These are phyloP conservation scores for Nemania sp. DNA, from an alignment of 2,329 filamentous ascomycete species.

Conservation along the genomic window DNA sequence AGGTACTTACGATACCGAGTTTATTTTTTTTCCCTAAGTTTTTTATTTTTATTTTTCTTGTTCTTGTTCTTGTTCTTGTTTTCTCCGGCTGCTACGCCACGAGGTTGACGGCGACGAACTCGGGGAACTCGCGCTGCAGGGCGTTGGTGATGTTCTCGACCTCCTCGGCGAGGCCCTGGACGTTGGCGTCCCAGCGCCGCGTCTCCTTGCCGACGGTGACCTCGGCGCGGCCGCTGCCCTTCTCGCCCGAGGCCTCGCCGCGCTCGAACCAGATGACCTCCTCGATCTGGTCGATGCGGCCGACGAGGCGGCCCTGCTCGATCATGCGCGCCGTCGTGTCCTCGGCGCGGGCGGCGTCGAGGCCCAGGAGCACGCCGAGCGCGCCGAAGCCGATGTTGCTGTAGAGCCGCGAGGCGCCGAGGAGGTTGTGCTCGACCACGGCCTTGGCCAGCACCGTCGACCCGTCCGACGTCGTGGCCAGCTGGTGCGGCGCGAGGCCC, in stretches of 20 bases:
- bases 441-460: conserved; percentile 91
- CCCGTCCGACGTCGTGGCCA: conserved; percentile 87
- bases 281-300: conserved; percentile 93
- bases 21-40: not conserved
- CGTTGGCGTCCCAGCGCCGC: conserved; percentile 86
- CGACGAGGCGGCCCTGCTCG: conserved; percentile 85
- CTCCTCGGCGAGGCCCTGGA: conserved; percentile 84
- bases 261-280: conserved; percentile 84
- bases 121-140: conserved; percentile 79
- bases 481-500: conserved; percentile 82
- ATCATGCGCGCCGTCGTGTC: conserved; percentile 94
- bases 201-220: conserved; percentile 71
- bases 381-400: conserved; percentile 77
- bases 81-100: conserved; percentile 39
- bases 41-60: not conserved
- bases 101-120: conserved; percentile 61
- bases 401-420: conserved; percentile 81
- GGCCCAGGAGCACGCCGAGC: conserved; percentile 75
- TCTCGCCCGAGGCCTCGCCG: conserved; percentile 70
- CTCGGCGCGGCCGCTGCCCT: conserved; percentile 68
- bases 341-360: conserved; percentile 82
- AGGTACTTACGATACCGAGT: not conserved
- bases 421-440: conserved; percentile 93
- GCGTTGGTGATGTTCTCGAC: conserved; percentile 84
- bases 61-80: not conserved